Percentiles rank a stretch among this genome's conserved stretches.
phyloP scores from a whole-genome alignment of 495 filamentous ascomycete species.

The Hypoxylon perforatum region DNA sequence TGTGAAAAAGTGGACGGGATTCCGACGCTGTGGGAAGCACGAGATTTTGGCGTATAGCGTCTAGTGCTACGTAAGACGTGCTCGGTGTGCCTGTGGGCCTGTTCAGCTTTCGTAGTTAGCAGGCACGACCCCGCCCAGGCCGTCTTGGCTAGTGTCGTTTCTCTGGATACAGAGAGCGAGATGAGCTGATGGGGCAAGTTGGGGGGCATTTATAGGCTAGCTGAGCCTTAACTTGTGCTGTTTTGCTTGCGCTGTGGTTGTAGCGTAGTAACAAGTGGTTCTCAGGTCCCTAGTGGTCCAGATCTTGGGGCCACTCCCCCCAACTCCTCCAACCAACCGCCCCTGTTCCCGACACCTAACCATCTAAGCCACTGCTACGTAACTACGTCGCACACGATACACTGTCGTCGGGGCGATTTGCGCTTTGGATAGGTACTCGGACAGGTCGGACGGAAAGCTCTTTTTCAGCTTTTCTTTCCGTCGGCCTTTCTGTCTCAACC shows the following conservation, averaged over 20 bases:
- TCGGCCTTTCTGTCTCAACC: not conserved
- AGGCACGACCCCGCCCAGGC: not conserved
- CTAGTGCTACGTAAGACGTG: slow-evolving; percentile 1
- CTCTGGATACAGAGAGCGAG: slow-evolving; percentile 1
- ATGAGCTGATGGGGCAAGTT: not conserved
- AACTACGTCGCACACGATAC: not conserved
- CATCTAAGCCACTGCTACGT: slow-evolving; percentile 3
- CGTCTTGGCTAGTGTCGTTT: not conserved
- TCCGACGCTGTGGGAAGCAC: not conserved
- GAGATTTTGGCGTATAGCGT: not conserved
- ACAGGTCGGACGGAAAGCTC: slow-evolving; percentile 11
- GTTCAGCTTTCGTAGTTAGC: not conserved
- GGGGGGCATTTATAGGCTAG: not conserved
- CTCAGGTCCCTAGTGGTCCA: slow-evolving; percentile 2
- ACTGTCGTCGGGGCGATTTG: slow-evolving; percentile 35
- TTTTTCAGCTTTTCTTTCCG: slow-evolving; percentile 14
- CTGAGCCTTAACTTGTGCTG: not conserved
- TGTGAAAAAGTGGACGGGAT: not conserved
- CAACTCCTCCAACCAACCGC: slow-evolving; percentile 2
- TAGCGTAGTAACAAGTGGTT: not conserved
- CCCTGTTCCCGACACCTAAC: not conserved
- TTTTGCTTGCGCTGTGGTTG: not conserved
- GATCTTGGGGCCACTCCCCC: slow-evolving; percentile 3
- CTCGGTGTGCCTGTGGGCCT: not conserved
- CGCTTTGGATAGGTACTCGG: slow-evolving; percentile 17